Conservation (phyloP, 2,329 filamentous ascomycete species). For the Cryphonectria parasitica region DNA sequence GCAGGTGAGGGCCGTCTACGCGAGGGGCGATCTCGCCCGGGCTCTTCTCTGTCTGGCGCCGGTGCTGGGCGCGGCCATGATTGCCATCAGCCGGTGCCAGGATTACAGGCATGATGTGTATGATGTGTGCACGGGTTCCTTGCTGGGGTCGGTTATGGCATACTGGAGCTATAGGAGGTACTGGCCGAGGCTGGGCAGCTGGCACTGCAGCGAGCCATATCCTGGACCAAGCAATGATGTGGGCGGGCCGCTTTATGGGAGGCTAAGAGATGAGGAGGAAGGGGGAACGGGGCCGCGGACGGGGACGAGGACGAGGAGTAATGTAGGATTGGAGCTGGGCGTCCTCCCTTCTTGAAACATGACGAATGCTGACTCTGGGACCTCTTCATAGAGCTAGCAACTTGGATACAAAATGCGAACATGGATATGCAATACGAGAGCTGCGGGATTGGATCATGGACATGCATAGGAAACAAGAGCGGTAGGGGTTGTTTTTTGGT, state of each 20-base stretch:
- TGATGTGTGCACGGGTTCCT: slow-evolving; percentile 65
- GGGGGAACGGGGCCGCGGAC: slow-evolving; percentile 33
- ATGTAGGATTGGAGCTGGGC: slow-evolving; percentile 46
- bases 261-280: slow-evolving; percentile 60
- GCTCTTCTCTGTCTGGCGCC: slow-evolving; percentile 62
- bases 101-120: slow-evolving; percentile 75
- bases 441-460: neutral
- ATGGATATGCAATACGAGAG: neutral
- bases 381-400: slow-evolving; percentile 12
- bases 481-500: neutral
- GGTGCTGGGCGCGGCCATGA: slow-evolving; percentile 65
- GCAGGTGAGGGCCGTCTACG: slow-evolving; percentile 30
- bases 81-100: slow-evolving; percentile 70
- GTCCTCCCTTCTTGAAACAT: slow-evolving; percentile 27
- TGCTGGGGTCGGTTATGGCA: slow-evolving; percentile 62
- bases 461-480: neutral
- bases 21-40: slow-evolving; percentile 54
- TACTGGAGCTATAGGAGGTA: slow-evolving; percentile 70
- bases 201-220: slow-evolving; percentile 61
- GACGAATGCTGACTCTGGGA: slow-evolving; percentile 29
- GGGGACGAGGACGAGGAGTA: slow-evolving; percentile 29
- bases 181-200: slow-evolving; percentile 59
- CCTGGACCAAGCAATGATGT: slow-evolving; percentile 44
- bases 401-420: too few relatives aligned
- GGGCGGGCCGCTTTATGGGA: slow-evolving; percentile 40